phyloP scores from a whole-genome alignment of 2,329 filamentous ascomycete species.

The Sphaerulina vaccinii region DNA sequence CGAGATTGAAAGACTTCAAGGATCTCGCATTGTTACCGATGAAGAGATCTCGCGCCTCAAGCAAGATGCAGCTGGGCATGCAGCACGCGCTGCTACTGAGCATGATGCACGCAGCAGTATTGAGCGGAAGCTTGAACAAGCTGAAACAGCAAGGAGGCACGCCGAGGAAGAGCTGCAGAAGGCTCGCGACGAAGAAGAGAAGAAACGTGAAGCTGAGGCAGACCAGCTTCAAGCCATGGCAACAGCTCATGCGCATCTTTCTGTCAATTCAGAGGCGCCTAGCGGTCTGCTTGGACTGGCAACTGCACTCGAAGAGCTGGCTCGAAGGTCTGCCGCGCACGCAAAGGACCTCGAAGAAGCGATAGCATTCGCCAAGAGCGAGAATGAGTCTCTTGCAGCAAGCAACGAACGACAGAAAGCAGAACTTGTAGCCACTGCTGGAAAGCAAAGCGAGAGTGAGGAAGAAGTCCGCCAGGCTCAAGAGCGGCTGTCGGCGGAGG shows the following conservation, averaged over 20 bases:
- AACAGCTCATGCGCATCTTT: conserved; percentile 42
- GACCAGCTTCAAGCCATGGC: conserved; percentile 36
- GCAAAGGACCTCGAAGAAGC: conserved; percentile 48
- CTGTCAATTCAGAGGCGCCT: conserved; percentile 38
- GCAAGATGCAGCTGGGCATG: conserved; percentile 54
- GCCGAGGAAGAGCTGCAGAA: conserved; percentile 44
- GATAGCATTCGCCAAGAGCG: conserved; percentile 47
- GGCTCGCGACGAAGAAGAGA: conserved; percentile 58
- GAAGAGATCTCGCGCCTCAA: conserved; percentile 66
- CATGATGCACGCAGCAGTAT: conserved; percentile 62
- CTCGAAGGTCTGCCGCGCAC: conserved; percentile 44
- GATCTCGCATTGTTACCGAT: conserved; percentile 78
- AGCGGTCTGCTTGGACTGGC: conserved; percentile 41
- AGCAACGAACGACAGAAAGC: conserved; percentile 43
- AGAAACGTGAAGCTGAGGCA: conserved; percentile 48
- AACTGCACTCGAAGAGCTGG: conserved; percentile 46
- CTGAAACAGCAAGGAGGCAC: conserved; percentile 29
- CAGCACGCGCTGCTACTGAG: conserved; percentile 62
- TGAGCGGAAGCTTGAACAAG: conserved; percentile 48
- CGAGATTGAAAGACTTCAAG: conserved; percentile 80
- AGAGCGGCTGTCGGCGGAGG: conserved; percentile 49
- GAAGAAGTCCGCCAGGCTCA: conserved; percentile 39
- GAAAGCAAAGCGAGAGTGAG: conserved; percentile 39
- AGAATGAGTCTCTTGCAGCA: conserved; percentile 45
- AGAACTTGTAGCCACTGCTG: conserved; percentile 32